Conservation (phyloP, 768 basidiomycete genomes). For the Hortiboletus campestris region DNA sequence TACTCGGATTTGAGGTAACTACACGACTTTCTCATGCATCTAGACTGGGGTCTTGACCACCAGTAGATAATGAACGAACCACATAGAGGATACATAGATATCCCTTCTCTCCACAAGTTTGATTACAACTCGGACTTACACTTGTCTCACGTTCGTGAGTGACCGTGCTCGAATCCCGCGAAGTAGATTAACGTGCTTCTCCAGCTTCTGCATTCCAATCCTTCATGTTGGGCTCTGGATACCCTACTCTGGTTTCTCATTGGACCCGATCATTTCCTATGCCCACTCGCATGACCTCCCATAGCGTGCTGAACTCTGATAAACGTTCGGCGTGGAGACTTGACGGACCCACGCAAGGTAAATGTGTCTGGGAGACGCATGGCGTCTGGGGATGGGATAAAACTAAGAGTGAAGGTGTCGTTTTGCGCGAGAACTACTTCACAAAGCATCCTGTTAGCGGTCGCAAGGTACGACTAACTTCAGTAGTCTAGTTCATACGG, state of each 20-base stretch:
- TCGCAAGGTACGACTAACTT: constrained; percentile 45
- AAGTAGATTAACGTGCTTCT: not conserved
- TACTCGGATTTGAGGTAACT: constrained; percentile 86
- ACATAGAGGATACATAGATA: constrained; percentile 86
- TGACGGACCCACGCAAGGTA: constrained; percentile 69
- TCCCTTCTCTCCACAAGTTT: constrained; percentile 79
- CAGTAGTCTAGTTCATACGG: not conserved
- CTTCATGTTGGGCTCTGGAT: constrained; percentile 89
- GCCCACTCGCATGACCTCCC: constrained; percentile 68
- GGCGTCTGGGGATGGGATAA: constrained; percentile 91
- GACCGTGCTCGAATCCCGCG: not conserved
- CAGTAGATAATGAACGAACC: constrained; percentile 90
- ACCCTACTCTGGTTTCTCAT: constrained; percentile 72
- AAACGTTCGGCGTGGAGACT: constrained; percentile 64
- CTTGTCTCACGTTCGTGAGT: constrained; percentile 72
- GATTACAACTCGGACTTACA: constrained; percentile 97
- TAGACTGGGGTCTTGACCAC: constrained; percentile 1
- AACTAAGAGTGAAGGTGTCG: constrained; percentile 62
- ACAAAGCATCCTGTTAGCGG: constrained; percentile 61
- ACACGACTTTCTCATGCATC: not conserved
- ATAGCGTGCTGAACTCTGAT: constrained; percentile 57
- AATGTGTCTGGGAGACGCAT: constrained; percentile 88
- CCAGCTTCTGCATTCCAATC: constrained; percentile 82
- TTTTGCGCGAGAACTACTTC: constrained; percentile 86
- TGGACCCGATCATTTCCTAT: constrained; percentile 89